Conservation (phyloP, 2,329 filamentous ascomycete species). For the Sodiomyces alkalinus region DNA sequence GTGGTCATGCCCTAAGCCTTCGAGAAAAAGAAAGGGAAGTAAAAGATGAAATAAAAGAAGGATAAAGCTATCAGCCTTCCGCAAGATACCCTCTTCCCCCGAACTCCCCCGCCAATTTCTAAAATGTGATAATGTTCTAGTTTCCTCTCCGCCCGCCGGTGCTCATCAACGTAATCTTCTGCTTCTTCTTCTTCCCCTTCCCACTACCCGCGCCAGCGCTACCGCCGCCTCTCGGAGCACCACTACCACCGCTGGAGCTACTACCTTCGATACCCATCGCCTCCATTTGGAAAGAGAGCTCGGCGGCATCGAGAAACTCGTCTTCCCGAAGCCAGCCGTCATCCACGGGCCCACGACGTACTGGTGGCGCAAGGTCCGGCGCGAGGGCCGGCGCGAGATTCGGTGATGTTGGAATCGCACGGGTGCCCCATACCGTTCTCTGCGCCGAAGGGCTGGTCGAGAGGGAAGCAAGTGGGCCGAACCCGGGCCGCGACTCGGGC, state of each 20-base stretch:
- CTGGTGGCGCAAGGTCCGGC: slow-evolving; percentile 2
- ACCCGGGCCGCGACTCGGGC: slow-evolving; percentile 43
- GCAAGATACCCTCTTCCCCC: too few relatives aligned
- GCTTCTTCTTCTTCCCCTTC: slow-evolving; percentile 53
- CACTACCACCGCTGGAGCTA: slow-evolving; percentile 3
- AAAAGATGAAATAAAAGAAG: too few relatives aligned
- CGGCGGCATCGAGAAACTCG: slow-evolving; percentile 49
- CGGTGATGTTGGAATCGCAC: slow-evolving; percentile 45
- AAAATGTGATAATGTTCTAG: too few relatives aligned
- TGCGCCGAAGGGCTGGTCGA: slow-evolving; percentile 65
- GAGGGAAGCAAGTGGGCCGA: slow-evolving; percentile 56
- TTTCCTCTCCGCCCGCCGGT: slow-evolving; percentile 40
- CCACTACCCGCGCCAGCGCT: slow-evolving; percentile 20
- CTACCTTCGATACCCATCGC: slow-evolving; percentile 27
- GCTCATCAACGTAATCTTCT: slow-evolving; percentile 60
- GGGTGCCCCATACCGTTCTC: slow-evolving; percentile 88
- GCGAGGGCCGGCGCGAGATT: slow-evolving; percentile 25
- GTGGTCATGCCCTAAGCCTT: too few relatives aligned
- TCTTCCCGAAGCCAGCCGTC: slow-evolving; percentile 84
- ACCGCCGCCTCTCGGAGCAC: slow-evolving; percentile 6
- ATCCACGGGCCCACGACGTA: slow-evolving; percentile 11
- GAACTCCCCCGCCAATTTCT: too few relatives aligned
- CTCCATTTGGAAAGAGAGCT: slow-evolving; percentile 44
- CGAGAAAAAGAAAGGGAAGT: too few relatives aligned
- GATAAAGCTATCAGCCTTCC: too few relatives aligned